These are phyloP conservation scores for Aspergillus avenaceus DNA, from an alignment of 495 filamentous ascomycete genomes.

Conservation along the genomic window DNA sequence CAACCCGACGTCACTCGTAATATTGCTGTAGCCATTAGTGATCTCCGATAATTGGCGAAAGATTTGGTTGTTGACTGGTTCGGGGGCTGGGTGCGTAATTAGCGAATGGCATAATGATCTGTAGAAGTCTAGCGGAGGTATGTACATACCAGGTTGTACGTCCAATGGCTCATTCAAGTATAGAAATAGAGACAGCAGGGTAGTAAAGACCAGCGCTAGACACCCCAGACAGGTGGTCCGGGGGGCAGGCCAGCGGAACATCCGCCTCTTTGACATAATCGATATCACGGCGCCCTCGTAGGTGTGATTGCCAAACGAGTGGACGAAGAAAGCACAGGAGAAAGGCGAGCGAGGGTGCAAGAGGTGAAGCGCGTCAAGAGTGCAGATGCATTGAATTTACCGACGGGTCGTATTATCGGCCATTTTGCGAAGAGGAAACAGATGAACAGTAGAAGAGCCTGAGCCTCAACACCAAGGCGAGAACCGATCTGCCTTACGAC, in stretches of 20 bases:
- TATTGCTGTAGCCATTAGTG: constrained; percentile 12
- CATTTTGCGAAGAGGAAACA: background rate
- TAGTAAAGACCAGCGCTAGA: constrained; percentile 15
- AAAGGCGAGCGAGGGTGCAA: background rate
- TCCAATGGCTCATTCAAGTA: constrained; percentile 3
- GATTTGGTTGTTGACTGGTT: constrained; percentile 11
- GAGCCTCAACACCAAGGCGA: background rate
- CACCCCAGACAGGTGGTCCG: constrained; percentile 11
- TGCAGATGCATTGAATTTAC: background rate
- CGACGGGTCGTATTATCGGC: background rate
- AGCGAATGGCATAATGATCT: background rate
- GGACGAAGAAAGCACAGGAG: background rate
- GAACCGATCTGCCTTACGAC: background rate
- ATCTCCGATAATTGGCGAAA: constrained; percentile 15
- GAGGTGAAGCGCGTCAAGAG: background rate
- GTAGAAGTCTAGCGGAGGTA: background rate
- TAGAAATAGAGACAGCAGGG: constrained; percentile 9
- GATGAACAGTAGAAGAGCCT: background rate
- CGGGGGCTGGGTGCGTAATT: constrained; percentile 1
- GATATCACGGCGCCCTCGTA: background rate
- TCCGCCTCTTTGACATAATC: constrained; percentile 15
- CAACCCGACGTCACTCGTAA: constrained; percentile 15
- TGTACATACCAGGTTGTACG: constrained; percentile 3
- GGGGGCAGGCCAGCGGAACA: constrained; percentile 21
- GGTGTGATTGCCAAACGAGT: background rate